These are phyloP conservation scores for Paraconiothyrium sp. DNA, from an alignment of 2,329 filamentous ascomycete species.

Conservation along the genomic window DNA sequence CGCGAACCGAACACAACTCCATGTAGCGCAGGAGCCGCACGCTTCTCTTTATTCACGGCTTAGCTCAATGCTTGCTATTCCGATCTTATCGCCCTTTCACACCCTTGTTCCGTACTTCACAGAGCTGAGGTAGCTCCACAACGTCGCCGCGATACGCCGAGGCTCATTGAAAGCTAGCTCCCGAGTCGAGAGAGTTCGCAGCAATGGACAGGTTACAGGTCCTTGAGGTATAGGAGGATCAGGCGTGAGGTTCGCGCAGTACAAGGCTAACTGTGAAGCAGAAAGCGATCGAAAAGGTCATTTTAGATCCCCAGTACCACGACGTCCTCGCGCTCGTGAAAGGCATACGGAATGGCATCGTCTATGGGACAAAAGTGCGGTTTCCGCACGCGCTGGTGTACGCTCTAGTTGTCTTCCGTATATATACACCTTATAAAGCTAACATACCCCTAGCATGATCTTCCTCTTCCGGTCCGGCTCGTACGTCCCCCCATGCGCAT, in stretches of 20 bases:
- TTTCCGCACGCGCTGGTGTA: conserved; percentile 96
- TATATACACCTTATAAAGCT: conserved; percentile 1
- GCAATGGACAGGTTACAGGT: conserved; percentile 46
- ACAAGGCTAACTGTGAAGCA: conserved; percentile 46
- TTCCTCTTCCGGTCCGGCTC: conserved; percentile 94
- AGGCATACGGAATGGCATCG: conserved; percentile 92
- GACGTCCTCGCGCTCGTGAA: conserved; percentile 87
- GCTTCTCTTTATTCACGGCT: conserved; percentile 19
- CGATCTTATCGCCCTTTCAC: neutral
- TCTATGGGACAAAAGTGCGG: conserved; percentile 96
- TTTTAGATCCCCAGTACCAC: conserved; percentile 85
- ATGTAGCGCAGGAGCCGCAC: conserved; percentile 26
- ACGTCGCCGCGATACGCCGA: conserved; percentile 39
- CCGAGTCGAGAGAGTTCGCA: conserved; percentile 16
- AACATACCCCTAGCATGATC: conserved; percentile 74
- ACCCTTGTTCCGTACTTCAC: neutral
- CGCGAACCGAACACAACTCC: conserved; percentile 17
- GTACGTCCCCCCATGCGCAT: conserved; percentile 59
- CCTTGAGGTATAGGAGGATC: conserved; percentile 36
- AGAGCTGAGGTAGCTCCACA: conserved; percentile 18
- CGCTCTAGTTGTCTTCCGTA: conserved; percentile 26
- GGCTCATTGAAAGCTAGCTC: conserved; percentile 25
- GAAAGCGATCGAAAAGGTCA: conserved; percentile 76
- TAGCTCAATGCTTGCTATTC: conserved; percentile 21
- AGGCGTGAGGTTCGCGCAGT: neutral